phyloP scores from a whole-genome alignment of 2,329 filamentous ascomycete species.

The Periglandula ipomoeae region DNA sequence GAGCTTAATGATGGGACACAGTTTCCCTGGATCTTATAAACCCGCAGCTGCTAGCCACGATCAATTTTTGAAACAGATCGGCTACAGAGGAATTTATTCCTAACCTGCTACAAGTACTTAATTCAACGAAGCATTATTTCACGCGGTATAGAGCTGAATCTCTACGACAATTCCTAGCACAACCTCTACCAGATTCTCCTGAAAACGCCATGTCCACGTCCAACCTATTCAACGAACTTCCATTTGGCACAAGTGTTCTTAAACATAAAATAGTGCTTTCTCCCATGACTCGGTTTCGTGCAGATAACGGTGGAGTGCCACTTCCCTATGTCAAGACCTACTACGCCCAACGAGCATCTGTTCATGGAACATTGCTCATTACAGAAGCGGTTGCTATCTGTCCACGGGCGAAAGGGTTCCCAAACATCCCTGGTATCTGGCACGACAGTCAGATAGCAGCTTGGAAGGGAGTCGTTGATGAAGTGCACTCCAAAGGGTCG shows the following conservation, averaged over 20 bases:
- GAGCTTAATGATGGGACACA: too few relatives aligned
- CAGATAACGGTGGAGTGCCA: slow-evolving; percentile 24
- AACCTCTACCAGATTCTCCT: not conserved
- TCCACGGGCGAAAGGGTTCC: slow-evolving; percentile 22
- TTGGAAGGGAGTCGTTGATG: slow-evolving; percentile 53
- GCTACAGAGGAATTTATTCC: too few relatives aligned
- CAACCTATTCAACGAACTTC: slow-evolving; percentile 33
- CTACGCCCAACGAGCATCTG: slow-evolving; percentile 34
- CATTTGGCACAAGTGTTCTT: slow-evolving; percentile 29
- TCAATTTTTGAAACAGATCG: too few relatives aligned
- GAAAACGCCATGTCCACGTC: not conserved
- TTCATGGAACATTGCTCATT: slow-evolving; percentile 33
- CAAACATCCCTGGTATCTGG: slow-evolving; percentile 50
- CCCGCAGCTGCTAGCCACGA: too few relatives aligned
- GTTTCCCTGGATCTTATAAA: too few relatives aligned
- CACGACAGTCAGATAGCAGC: slow-evolving; percentile 43
- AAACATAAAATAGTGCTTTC: slow-evolving; percentile 43
- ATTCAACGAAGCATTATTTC: too few relatives aligned
- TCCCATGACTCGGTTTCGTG: slow-evolving; percentile 45
- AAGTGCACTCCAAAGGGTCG: slow-evolving; percentile 45
- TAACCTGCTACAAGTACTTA: too few relatives aligned
- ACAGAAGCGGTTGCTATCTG: slow-evolving; percentile 36
- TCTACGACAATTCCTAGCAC: too few relatives aligned
- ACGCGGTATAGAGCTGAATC: too few relatives aligned
- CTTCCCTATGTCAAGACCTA: slow-evolving; percentile 31